Evolutionary conservation across 805 yeast species (phyloP), one percentile per base, ranked within the genome.

Genomic region (Barnettozyma siamensis): DNA sequence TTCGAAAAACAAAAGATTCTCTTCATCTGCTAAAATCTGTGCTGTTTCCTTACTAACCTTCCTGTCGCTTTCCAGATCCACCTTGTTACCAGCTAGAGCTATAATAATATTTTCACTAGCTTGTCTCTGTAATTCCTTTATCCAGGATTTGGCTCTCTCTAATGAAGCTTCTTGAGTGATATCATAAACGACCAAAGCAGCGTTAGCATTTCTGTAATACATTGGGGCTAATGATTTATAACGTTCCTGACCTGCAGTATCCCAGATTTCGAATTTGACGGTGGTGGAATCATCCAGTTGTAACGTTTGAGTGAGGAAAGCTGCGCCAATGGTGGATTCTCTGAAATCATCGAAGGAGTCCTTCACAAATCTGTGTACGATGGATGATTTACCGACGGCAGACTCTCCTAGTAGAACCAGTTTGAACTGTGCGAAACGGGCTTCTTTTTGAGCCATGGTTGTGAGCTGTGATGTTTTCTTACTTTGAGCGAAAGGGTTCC

Each of bases 301-400:
- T 11, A 84, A 69, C 10, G 83, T 79, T 59, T 88, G 94, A 15
- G 97, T 87, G 31, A 93, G 73, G 62, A 91, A 93, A 0, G 98
- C 99, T 4, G 99, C 99, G n/a, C 99, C 99, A 41, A 93, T 93
- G 2, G 99, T 93, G 33, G 95, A 85, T 51, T 94, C 87, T 44
- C 91, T 76, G 49, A 77, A 76, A 24, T 77, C 81, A 50, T 87
- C 93, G 59, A 91, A 93, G 0, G 78, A 64, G 52, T 79, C 74
- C 47, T 75, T 75, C 20, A 77, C 89, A 53, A 89, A 88, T 39
- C 97, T 67, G 49, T 84, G 84, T 1, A 88, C 88, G 9, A 91
- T 72, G 1, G 96, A 88, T 7, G 83, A 36, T 85, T 86, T 85
- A 19, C 94, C 94, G 17, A 85, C 94, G 2, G 93, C 87, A 10